Percentiles rank a stretch among this genome's conserved stretches.
Conservation (phyloP, 2,329 filamentous ascomycete species). For the Diaporthe batatas region DNA sequence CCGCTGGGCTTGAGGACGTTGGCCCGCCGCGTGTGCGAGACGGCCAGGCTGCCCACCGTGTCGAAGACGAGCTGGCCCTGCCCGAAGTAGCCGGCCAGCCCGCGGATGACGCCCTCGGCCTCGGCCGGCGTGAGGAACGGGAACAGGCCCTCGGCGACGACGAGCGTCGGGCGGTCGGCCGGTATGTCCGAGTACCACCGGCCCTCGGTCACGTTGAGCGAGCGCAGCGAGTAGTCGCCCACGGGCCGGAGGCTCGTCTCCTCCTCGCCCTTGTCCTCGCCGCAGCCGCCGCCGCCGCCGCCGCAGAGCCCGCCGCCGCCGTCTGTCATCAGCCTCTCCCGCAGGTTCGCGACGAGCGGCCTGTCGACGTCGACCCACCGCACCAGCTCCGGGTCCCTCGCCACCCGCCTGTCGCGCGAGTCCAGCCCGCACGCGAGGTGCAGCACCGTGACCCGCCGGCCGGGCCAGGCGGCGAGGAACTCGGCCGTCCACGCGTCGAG, state of each 20-base stretch:
- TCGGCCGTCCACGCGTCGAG: constrained; percentile 36
- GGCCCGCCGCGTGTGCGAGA: neutral
- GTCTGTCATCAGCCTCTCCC: constrained; percentile 1
- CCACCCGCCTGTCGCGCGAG: constrained; percentile 27
- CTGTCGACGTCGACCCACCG: constrained; percentile 40
- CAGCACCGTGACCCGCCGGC: constrained; percentile 35
- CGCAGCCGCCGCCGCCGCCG: too few relatives aligned
- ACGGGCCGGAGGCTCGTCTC: neutral
- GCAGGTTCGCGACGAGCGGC: constrained; percentile 38
- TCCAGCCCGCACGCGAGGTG: constrained; percentile 42
- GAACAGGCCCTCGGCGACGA: constrained; percentile 36
- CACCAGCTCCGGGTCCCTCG: constrained; percentile 13
- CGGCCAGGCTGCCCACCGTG: constrained; percentile 26
- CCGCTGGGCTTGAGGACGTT: constrained; percentile 33
- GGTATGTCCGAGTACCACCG: constrained; percentile 34
- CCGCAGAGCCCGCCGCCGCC: neutral
- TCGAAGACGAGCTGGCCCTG: constrained; percentile 35
- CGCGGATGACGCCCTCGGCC: constrained; percentile 18
- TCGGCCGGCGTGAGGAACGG: constrained; percentile 19
- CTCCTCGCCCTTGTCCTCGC: neutral
- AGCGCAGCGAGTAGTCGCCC: constrained; percentile 32
- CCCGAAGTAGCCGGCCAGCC: constrained; percentile 36
- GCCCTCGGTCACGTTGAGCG: constrained; percentile 27
- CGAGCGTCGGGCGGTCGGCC: constrained; percentile 35
- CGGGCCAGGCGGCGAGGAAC: constrained; percentile 23